Base-by-base conservation (phyloP, 2,329 filamentous ascomycete species). In the Acrocalymma vagum region DNA sequence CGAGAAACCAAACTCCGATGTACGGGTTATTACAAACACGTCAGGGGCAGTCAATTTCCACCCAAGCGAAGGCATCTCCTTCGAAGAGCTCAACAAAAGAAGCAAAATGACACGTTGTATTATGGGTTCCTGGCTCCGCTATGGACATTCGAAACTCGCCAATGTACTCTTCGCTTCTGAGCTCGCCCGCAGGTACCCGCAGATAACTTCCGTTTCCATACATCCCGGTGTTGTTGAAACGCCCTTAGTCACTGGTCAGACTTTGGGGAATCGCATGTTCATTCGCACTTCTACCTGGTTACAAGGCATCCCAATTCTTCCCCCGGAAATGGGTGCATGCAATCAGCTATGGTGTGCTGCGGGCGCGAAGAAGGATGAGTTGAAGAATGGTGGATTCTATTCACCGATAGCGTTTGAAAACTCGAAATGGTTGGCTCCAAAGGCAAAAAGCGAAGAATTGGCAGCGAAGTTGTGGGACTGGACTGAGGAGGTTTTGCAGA, bases 141-240 rank as follows among this genome's bases (percentile, higher is more conserved):
- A 79, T 55, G 73, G 71, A 4, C 72, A 76, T 33, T 69, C 63
- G 35, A 79, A 79, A 48, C 62, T 78, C 5, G 75, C 76, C 6
- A 75, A 76, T 29, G 60, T 78, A 8, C 63, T 78, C 2, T 76
- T 69, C 43, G 60, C 71, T 0, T 40, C 56, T 2, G 60, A 72
- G 28, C 58, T 77, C n/a, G 71, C 73, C 4, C 42, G 53, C 10
- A 63, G 58, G 0, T 72, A 78, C 47, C 75, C 76, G 4, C 29
- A 54, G 3, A 65, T 79, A 43, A 73, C 62, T 1, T 55, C 56
- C 5, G 60, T 70, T 0, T 60, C 71, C 0, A 44, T 77, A 3
- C 76, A 79, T 48, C 77, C 76, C 0, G 77, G 77, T 2, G 59
- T 72, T 17, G 67, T 77, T 9, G 50, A 60, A 6, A 75, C 75